Conservation (phyloP, 1,284 basidiomycete genomes). For the Pyrrhoderma noxium region DNA sequence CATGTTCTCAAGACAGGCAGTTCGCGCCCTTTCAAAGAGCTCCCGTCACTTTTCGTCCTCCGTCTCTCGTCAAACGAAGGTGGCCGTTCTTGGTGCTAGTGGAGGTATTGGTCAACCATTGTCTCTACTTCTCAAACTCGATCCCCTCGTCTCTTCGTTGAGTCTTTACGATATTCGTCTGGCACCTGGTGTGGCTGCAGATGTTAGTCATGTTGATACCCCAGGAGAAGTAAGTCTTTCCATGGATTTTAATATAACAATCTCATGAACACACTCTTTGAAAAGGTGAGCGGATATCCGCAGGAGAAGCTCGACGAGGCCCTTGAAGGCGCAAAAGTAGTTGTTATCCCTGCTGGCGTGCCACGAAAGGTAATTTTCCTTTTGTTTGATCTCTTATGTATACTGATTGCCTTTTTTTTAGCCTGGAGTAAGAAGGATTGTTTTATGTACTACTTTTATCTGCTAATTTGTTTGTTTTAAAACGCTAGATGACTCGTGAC, state of each 20-base stretch:
- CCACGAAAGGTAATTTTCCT: conserved; percentile 69
- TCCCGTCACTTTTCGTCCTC: conserved; percentile 74
- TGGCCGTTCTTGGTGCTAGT: conserved; percentile 86
- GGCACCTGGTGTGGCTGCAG: conserved; percentile 88
- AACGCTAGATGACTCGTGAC: conserved; percentile 84
- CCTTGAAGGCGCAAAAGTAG: conserved; percentile 79
- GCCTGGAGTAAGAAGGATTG: conserved; percentile 59
- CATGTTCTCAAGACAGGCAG: conserved; percentile 54
- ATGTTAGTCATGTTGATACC: conserved; percentile 92
- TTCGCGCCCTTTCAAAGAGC: conserved; percentile 38
- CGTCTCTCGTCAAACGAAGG: conserved; percentile 65
- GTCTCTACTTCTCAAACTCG: conserved; percentile 81
- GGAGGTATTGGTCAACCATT: conserved; percentile 92
- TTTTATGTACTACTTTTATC: conserved; percentile 19
- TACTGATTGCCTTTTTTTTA: conserved; percentile 31
- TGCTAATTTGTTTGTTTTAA: conserved; percentile 24
- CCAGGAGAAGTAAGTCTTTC: conserved; percentile 62
- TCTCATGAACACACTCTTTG: conserved; percentile 14
- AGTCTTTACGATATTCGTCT: conserved; percentile 89
- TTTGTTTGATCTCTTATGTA: conserved; percentile 10
- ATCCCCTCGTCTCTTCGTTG: conserved; percentile 73
- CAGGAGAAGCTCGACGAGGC: conserved; percentile 83
- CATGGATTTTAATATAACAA: conserved; percentile 1
- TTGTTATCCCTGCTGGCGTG: conserved; percentile 97
- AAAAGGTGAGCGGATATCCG: conserved; percentile 72